Percentiles rank a stretch among this genome's conserved stretches.
These are phyloP conservation scores for Epichloe coenophiala DNA, from an alignment of 2,329 filamentous ascomycete species.

Conservation along the genomic window DNA sequence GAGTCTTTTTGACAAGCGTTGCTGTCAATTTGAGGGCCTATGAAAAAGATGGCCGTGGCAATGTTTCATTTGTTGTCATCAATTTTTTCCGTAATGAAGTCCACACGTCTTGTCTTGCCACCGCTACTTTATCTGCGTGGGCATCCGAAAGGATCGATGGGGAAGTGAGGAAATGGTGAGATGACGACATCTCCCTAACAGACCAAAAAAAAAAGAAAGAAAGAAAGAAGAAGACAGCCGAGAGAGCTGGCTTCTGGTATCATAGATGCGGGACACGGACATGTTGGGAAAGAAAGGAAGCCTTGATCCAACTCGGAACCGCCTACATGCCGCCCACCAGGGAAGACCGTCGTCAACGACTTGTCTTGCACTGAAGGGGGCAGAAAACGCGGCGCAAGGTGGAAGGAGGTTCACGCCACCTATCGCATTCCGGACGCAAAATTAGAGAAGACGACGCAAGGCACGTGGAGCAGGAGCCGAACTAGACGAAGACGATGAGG, in stretches of 20 bases:
- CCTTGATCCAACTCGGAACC: too few relatives aligned
- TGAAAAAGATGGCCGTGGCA: neutral
- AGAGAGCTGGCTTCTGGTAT: neutral
- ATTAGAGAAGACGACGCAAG: conserved; percentile 2
- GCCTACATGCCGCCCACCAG: too few relatives aligned
- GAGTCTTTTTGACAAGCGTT: neutral
- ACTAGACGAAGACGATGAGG: neutral
- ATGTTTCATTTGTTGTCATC: conserved; percentile 1
- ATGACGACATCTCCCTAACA: neutral
- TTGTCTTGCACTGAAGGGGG: neutral
- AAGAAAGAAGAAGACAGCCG: neutral
- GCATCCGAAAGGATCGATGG: neutral
- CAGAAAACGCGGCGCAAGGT: neutral
- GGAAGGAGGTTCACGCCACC: too few relatives aligned
- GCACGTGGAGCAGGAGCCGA: neutral
- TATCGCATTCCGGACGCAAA: neutral
- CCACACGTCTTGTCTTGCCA: neutral
- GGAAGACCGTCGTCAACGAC: neutral
- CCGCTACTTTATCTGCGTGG: neutral
- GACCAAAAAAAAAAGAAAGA: neutral
- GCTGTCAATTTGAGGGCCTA: neutral
- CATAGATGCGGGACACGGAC: too few relatives aligned
- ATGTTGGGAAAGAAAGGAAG: too few relatives aligned
- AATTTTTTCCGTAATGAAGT: neutral
- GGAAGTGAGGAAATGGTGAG: neutral